Conservation (phyloP, 345 rosid species). For the Melastoma malabathricum region DNA sequence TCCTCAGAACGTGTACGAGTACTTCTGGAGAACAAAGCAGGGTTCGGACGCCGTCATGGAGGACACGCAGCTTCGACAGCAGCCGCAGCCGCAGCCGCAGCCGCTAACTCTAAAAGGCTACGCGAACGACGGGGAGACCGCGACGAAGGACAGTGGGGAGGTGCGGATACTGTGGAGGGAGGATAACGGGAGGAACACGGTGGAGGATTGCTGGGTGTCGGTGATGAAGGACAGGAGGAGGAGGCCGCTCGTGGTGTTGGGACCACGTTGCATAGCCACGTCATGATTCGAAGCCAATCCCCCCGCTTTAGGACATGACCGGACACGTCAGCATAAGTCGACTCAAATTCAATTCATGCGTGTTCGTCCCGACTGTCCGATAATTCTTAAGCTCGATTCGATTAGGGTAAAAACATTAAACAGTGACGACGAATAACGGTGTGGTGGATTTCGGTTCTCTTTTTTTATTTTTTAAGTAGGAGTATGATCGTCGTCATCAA, state of each 20-base stretch:
- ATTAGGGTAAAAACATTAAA: too few relatives aligned
- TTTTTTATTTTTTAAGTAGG: too few relatives aligned
- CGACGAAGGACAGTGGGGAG: slow-evolving; percentile 13
- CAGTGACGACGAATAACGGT: too few relatives aligned
- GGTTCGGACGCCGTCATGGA: too few relatives aligned
- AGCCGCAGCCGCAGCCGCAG: neutral
- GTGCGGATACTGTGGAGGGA: slow-evolving; percentile 15
- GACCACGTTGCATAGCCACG: slow-evolving; percentile 70
- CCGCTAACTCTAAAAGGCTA: slow-evolving; percentile 7
- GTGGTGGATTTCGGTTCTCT: too few relatives aligned
- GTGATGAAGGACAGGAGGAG: slow-evolving; percentile 45
- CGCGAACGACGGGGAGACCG: neutral
- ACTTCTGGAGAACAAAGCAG: slow-evolving; percentile 44
- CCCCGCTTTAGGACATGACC: too few relatives aligned
- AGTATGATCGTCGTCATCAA: too few relatives aligned
- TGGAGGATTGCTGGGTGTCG: slow-evolving; percentile 18
- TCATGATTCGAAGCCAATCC: slow-evolving; percentile 10
- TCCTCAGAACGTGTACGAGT: slow-evolving; percentile 61
- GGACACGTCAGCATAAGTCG: too few relatives aligned
- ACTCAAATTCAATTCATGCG: too few relatives aligned
- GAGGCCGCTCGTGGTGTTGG: slow-evolving; percentile 41
- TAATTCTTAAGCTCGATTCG: too few relatives aligned
- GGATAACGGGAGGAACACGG: slow-evolving; percentile 7
- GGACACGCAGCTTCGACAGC: too few relatives aligned
- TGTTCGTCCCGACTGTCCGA: too few relatives aligned